phyloP scores from a whole-genome alignment of 2,329 filamentous ascomycete genomes.

The Verticillium nonalfalfae region DNA sequence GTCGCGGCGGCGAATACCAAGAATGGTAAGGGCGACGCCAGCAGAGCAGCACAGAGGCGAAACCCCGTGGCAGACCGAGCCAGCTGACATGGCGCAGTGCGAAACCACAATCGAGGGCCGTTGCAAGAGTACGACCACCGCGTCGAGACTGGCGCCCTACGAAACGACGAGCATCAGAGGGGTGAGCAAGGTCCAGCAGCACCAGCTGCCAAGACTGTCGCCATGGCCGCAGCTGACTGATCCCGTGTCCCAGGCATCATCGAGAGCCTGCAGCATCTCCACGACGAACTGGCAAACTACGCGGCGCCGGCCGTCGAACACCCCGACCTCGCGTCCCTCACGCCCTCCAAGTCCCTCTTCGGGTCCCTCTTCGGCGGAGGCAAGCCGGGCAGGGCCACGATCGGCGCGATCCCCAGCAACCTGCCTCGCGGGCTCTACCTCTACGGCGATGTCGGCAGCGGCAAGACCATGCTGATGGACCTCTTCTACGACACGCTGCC shows the following conservation, averaged over 20 bases:
- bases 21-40: not conserved
- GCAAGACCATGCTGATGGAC: slow-evolving; percentile 99
- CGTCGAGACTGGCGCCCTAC: slow-evolving; percentile 65
- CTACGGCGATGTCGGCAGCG: slow-evolving; percentile 92
- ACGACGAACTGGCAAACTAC: slow-evolving; percentile 75
- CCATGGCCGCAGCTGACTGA: slow-evolving; percentile 1
- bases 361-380: slow-evolving; percentile 54
- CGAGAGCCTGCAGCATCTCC: slow-evolving; percentile 79
- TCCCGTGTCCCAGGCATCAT: slow-evolving; percentile 61
- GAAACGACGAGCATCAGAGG: slow-evolving; percentile 88
- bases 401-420: slow-evolving; percentile 56
- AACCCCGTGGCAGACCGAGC: not conserved
- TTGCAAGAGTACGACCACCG: slow-evolving; percentile 83
- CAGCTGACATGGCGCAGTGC: not conserved
- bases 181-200: slow-evolving; percentile 39
- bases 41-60: not conserved
- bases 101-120: slow-evolving; percentile 53
- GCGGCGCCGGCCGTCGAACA: slow-evolving; percentile 66
- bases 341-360: slow-evolving; percentile 47
- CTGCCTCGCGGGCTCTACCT: slow-evolving; percentile 89
- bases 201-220: not conserved
- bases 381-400: slow-evolving; percentile 25
- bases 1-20: slow-evolving; percentile 6
- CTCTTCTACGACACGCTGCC: slow-evolving; percentile 94
- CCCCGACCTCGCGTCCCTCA: slow-evolving; percentile 67